phyloP scores from a whole-genome alignment of 257 asterid species.

The Nicotiana noctiflora region DNA sequence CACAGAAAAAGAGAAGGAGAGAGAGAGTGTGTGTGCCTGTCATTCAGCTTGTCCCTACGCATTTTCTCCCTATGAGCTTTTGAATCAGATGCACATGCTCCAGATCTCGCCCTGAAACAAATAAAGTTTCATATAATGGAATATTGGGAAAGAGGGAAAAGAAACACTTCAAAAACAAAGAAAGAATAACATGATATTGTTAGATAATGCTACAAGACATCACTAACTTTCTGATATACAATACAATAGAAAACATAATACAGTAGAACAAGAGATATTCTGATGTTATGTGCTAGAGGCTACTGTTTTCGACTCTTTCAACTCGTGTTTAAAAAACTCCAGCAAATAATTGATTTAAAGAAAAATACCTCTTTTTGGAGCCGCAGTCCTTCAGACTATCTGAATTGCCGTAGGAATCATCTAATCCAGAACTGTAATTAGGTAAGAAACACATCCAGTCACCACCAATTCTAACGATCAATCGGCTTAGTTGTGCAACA shows the following conservation, averaged over 20 bases:
- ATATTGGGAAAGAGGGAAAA: neutral
- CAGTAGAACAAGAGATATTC: neutral
- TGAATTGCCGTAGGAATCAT: conserved; percentile 26
- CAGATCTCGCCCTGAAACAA: conserved; percentile 29
- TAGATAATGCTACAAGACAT: neutral
- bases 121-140: neutral
- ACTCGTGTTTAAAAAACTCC: neutral
- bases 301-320: neutral
- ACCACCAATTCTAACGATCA: neutral
- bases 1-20: neutral
- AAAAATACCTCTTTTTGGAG: conserved; percentile 43
- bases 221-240: neutral
- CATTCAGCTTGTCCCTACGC: conserved; percentile 58
- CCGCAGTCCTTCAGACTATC: conserved; percentile 28
- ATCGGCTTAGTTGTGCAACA: neutral
- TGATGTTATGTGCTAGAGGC: neutral
- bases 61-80: conserved; percentile 55
- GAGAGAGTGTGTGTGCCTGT: conserved; percentile 31
- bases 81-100: conserved; percentile 40
- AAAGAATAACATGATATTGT: neutral
- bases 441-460: neutral
- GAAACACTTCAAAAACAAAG: neutral
- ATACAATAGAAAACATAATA: neutral
- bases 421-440: conserved; percentile 29
- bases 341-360: no score